Base-by-base conservation (phyloP, 192 early-diverging fungal species). In the Entophlyctis luteolus region DNA sequence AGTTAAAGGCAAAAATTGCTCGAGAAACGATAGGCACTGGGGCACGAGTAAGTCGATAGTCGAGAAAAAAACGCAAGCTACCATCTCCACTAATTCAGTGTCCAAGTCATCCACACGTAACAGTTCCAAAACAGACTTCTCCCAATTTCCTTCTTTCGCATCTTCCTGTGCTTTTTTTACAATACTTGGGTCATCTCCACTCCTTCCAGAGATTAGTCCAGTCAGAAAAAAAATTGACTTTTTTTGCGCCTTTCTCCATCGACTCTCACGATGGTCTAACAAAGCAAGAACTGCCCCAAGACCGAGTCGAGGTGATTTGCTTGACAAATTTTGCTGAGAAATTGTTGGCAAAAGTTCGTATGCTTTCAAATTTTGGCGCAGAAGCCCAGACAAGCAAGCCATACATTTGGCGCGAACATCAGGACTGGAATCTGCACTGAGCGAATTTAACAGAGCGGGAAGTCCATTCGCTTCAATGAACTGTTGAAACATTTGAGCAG, bases 321-420 rank as follows among this genome's bases (percentile, higher is more conserved):
- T 25, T 10, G 70, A 36, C n/a, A 42, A 28, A 27, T 75, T 34
- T n/a, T 65, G 68, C n/a, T 42, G 10, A 45, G 72, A 66, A n/a
- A 29, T 39, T 4, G 42, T 47, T n/a, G 27, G 23, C 46, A 79
- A 65, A 2, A 62, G 62, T 3, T 65, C 32, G 46, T 77, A 71
- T 18, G 55, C 67, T 4, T 14, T 23, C 18, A 67, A 60, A 59
- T 75, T 77, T 34, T 78, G 68, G 55, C 77, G 71, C 18, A 79
- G 63, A n/a, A 72, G 46, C 45, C 75, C 55, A 4, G 81, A 79
- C 1, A 82, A 36, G 59, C 73, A 77, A 34, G 79, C 72, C 31
- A 79, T 27, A 22, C 60, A 54, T 53, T 79, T 82, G 34, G 63
- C 67, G 20, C 67, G 74, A 14, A 75, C 74, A 35, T 70, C 59